Evolutionary conservation across 805 yeast species (phyloP).

Genomic region (Kodamaea laetipori): DNA sequence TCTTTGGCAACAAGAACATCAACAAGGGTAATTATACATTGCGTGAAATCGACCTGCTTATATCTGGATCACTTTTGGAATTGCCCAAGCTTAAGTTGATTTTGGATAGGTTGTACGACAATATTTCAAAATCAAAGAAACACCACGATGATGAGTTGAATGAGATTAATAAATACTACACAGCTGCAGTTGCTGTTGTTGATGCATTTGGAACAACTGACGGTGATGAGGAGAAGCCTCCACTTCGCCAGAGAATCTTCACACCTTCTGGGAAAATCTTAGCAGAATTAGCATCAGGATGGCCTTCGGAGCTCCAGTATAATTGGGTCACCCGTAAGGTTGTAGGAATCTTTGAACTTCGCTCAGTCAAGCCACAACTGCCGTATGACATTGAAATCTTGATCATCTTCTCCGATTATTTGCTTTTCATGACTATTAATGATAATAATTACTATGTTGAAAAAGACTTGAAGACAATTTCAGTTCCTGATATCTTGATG

Average conservation of each 20-base stretch:
- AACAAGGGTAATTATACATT: conserved; percentile 33
- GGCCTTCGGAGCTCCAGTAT: conserved; percentile 86
- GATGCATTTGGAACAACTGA: conserved; percentile 71
- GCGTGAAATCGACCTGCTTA: conserved; percentile 43
- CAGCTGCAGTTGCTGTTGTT: conserved; percentile 62
- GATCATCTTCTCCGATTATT: conserved; percentile 78
- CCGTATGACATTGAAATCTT: conserved; percentile 48
- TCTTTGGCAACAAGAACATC: conserved; percentile 31
- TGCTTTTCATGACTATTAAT: conserved; percentile 61
- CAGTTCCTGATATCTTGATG: conserved; percentile 80
- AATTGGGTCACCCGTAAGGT: conserved; percentile 90
- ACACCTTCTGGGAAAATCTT: conserved; percentile 90
- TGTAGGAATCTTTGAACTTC: conserved; percentile 64
- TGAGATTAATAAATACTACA: conserved; percentile 44
- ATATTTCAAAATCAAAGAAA: conserved; percentile 29
- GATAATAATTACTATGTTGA: conserved; percentile 43
- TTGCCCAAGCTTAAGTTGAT: conserved; percentile 70
- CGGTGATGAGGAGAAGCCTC: conserved; percentile 3
- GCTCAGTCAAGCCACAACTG: conserved; percentile 25
- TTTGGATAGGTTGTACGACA: conserved; percentile 57
- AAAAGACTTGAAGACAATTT: conserved; percentile 45
- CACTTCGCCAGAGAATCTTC: conserved; percentile 58
- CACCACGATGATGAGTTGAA: conserved; percentile 25
- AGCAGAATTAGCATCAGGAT: conserved; percentile 77
- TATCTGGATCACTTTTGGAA: conserved; percentile 67